Evolutionary conservation across 768 basidiomycete genomes (phyloP), one percentile per base, ranked within the genome.

Genomic region (Fomitopsis serialis): DNA sequence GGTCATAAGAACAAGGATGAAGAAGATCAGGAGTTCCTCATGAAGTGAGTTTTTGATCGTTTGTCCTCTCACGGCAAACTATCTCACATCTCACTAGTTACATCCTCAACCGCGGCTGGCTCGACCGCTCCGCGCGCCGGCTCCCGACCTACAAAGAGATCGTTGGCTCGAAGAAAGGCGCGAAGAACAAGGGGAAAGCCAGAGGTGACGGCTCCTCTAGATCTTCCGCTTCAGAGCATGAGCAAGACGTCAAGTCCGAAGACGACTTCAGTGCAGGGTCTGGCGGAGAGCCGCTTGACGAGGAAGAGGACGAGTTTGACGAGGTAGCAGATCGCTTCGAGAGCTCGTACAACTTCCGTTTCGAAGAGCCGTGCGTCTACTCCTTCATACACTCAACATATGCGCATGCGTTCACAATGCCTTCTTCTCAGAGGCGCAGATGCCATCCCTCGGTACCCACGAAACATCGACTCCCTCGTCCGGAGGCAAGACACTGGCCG

Each of bases 71-170:
- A 19, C 19, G 32, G 45, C 49, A 13, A 21, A 42, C 21, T 17
- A 44, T 11, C 15, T 11, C 21, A 27, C 6, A 43, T 48, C 32
- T 50, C 49, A 36, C 1, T 62, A 98, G 95, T 68, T 99, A 97
- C 68, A 97, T 99, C 58, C 75, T 98, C 21, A 95, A 96, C 67
- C 91, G 97, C 25, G 97, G 96, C 1, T 99, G 97, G 97, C 84
- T 99, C 45, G 97, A 98, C 68, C 81, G 78, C 46, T 75, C 85
- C 1, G 72, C 79, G 21, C 75, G 79, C 13, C 85, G 83, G 52
- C 73, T 94, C 2, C 96, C 95, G 1, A 95, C 93, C 0, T 94
- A 95, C 66, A 70, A 80, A 35, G 93, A 98, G 67, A 75, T 97
- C 22, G 85, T 87, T 1, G 67, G 58, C 19, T 70, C 71, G 4